Evolutionary conservation across 768 basidiomycete genomes (phyloP).

Genomic region (Lactarius quietus): DNA sequence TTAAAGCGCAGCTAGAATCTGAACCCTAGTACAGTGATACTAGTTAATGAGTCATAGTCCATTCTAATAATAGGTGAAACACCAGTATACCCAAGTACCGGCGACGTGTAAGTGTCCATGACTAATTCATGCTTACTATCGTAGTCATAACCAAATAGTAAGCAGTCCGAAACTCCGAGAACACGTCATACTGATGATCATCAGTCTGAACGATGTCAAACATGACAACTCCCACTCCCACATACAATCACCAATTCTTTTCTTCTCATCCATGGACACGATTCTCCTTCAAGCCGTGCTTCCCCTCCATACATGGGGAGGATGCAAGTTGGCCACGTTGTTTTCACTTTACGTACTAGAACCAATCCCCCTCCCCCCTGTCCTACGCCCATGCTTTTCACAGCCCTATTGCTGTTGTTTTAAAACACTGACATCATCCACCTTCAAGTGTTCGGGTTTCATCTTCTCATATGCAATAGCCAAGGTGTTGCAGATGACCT

Average conservation of each 20-base stretch:
- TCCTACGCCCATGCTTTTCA: slow-evolving; percentile 32
- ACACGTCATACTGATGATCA: too few species aligned
- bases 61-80: too few species aligned
- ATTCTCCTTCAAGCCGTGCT: slow-evolving; percentile 50
- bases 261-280: slow-evolving; percentile 68
- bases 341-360: slow-evolving; percentile 20
- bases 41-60: too few species aligned
- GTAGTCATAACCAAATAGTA: too few species aligned
- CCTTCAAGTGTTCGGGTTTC: slow-evolving; percentile 29
- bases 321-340: slow-evolving; percentile 15
- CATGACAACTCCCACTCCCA: slow-evolving; percentile 31
- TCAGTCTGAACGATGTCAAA: too few species aligned
- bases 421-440: slow-evolving; percentile 30
- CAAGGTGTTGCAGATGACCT: slow-evolving; percentile 33
- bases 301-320: slow-evolving; percentile 16
- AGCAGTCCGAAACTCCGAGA: too few species aligned
- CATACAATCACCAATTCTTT: slow-evolving; percentile 37
- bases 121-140: too few species aligned
- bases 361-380: slow-evolving; percentile 22
- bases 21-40: too few species aligned
- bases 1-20: too few species aligned
- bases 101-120: too few species aligned
- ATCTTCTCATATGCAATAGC: slow-evolving; percentile 36
- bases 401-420: slow-evolving; percentile 22
- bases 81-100: too few species aligned